Percentiles rank a stretch among this genome's conserved stretches.
phyloP scores from a whole-genome alignment of 2,329 filamentous ascomycete species.

The Hortaea werneckii region DNA sequence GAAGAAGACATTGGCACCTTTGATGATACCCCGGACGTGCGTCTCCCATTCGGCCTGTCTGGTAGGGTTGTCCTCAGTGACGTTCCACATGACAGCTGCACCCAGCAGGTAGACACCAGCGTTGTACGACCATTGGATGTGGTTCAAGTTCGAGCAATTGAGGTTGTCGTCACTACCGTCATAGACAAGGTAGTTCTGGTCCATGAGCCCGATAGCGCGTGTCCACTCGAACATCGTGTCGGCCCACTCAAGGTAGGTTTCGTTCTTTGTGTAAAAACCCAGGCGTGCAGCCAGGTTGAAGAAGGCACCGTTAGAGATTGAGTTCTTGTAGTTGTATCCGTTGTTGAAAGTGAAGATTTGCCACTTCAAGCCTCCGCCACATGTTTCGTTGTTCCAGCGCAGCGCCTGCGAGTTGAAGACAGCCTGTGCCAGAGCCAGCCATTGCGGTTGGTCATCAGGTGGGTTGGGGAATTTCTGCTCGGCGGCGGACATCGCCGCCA shows the following conservation, averaged over 20 bases:
- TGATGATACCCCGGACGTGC: slow-evolving; percentile 16
- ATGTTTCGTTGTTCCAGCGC: slow-evolving; percentile 29
- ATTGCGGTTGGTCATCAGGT: slow-evolving; percentile 30
- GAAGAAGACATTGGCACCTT: slow-evolving; percentile 30
- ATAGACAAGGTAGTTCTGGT: slow-evolving; percentile 35
- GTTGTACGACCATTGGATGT: slow-evolving; percentile 40
- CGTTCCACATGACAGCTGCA: slow-evolving; percentile 38
- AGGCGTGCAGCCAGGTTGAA: slow-evolving; percentile 40
- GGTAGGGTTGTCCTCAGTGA: slow-evolving; percentile 12
- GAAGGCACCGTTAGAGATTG: slow-evolving; percentile 44
- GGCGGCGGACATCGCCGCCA: slow-evolving; percentile 47
- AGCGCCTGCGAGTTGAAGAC: slow-evolving; percentile 32
- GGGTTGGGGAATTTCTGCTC: slow-evolving; percentile 41
- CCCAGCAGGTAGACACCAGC: slow-evolving; percentile 37
- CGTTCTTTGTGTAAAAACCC: slow-evolving; percentile 31
- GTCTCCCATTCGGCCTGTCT: slow-evolving; percentile 13
- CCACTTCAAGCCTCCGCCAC: slow-evolving; percentile 29
- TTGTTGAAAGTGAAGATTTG: slow-evolving; percentile 38
- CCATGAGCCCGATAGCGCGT: slow-evolving; percentile 45
- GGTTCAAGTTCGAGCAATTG: slow-evolving; percentile 34
- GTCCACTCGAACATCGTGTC: slow-evolving; percentile 26
- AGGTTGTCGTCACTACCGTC: slow-evolving; percentile 37
- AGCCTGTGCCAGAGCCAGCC: slow-evolving; percentile 35
- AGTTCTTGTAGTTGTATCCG: slow-evolving; percentile 40
- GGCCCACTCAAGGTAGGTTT: slow-evolving; percentile 57